Percentiles rank a stretch among this genome's conserved stretches.
Conservation (phyloP, 1,139 yeast genomes). For the Saccharomyces hybrid region DNA sequence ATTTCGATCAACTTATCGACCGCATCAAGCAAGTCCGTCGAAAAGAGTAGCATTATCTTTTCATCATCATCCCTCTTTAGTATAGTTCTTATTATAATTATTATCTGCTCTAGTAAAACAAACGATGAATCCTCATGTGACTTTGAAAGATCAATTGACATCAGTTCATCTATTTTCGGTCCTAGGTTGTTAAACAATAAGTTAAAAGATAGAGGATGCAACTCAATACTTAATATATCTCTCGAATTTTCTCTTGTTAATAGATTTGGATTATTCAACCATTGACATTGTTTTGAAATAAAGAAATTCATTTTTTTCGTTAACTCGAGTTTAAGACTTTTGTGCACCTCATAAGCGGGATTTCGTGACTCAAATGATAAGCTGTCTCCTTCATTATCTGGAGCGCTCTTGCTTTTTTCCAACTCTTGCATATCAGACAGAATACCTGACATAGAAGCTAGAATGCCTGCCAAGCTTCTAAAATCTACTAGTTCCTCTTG, state of each 20-base stretch:
- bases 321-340: slow-evolving; percentile 31
- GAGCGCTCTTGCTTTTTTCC: slow-evolving; percentile 10
- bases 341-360: slow-evolving; percentile 17
- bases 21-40: slow-evolving; percentile 34
- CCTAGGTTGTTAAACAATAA: slow-evolving; percentile 30
- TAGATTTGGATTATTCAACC: slow-evolving; percentile 44
- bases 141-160: slow-evolving; percentile 22
- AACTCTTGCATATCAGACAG: slow-evolving; percentile 36
- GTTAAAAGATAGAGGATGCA: slow-evolving; percentile 38
- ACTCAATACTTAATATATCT: slow-evolving; percentile 40
- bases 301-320: slow-evolving; percentile 45
- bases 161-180: slow-evolving; percentile 15
- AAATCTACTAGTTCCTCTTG: slow-evolving; percentile 35
- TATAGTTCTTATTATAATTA: slow-evolving; percentile 36
- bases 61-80: slow-evolving; percentile 35
- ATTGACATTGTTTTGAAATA: slow-evolving; percentile 35
- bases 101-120: slow-evolving; percentile 35
- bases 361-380: slow-evolving; percentile 3
- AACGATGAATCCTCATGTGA: slow-evolving; percentile 19
- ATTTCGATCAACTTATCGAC: slow-evolving; percentile 33
- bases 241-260: slow-evolving; percentile 44
- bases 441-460: slow-evolving; percentile 53
- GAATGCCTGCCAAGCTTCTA: slow-evolving; percentile 53
- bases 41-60: slow-evolving; percentile 32
- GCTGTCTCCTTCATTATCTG: slow-evolving; percentile 13